A percentile compares a stretch with the other conserved stretches of the same genome.
Evolutionary conservation across 805 yeast genomes (phyloP).

Genomic region (Candida saitoana): DNA sequence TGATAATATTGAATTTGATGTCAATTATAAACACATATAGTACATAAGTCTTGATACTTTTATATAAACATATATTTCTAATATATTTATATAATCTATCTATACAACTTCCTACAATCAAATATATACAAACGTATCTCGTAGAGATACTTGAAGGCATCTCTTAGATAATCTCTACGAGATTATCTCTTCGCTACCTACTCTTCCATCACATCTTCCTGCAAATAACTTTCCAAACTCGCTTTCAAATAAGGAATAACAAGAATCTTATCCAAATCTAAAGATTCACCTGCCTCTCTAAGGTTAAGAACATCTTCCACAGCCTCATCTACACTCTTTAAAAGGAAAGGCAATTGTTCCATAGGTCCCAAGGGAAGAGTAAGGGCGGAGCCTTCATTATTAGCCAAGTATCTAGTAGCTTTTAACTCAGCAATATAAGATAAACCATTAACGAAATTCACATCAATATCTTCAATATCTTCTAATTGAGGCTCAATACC

Average conservation of each 20-base stretch:
- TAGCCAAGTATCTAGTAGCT: constrained; percentile 35
- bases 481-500: constrained; percentile 74
- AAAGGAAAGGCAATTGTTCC: constrained; percentile 41
- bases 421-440: constrained; percentile 67
- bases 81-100: too few species aligned
- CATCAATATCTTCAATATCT: constrained; percentile 49
- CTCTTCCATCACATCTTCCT: background rate
- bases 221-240: constrained; percentile 18
- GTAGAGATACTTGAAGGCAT: too few species aligned
- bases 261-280: constrained; percentile 34
- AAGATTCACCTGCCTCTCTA: constrained; percentile 37
- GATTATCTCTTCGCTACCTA: too few species aligned
- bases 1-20: too few species aligned
- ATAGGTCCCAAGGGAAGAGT: constrained; percentile 35
- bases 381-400: constrained; percentile 17
- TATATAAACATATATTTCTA: too few species aligned
- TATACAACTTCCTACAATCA: too few species aligned
- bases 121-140: too few species aligned
- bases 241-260: constrained; percentile 35
- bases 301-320: constrained; percentile 45
- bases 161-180: too few species aligned
- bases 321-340: constrained; percentile 33
- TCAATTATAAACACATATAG: too few species aligned
- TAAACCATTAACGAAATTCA: constrained; percentile 58
- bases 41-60: too few species aligned